A percentile compares a stretch with the other conserved stretches of the same genome.
Conservation (phyloP, 768 basidiomycete genomes). For the Macrolepiota albuminosa region DNA sequence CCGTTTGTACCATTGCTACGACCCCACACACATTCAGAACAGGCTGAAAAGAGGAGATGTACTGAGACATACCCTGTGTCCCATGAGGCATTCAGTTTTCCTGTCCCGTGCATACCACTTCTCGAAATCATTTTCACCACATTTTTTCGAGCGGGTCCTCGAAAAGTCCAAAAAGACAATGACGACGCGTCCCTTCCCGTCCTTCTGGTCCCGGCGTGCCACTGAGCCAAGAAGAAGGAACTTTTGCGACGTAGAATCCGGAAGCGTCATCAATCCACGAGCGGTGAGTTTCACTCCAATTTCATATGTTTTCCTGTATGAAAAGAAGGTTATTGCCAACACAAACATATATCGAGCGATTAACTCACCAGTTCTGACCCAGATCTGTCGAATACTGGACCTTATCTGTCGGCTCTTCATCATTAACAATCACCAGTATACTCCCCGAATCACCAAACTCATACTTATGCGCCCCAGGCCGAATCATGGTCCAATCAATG, state of each 20-base stretch:
- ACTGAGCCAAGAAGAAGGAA: conserved; percentile 86
- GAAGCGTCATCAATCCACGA: conserved; percentile 78
- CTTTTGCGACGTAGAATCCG: conserved; percentile 95
- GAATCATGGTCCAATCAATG: conserved; percentile 77
- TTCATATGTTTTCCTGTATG: conserved; percentile 60
- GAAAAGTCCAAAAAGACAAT: conserved; percentile 84
- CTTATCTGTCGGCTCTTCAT: conserved; percentile 70
- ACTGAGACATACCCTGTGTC: conserved; percentile 64
- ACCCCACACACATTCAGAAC: neutral
- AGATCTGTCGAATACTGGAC: conserved; percentile 80
- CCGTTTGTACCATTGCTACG: conserved; percentile 89
- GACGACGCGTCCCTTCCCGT: conserved; percentile 56
- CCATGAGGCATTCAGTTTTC: conserved; percentile 83
- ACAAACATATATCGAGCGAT: neutral
- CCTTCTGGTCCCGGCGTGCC: conserved; percentile 49
- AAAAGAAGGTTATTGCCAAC: neutral
- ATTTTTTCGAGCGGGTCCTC: conserved; percentile 61
- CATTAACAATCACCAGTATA: conserved; percentile 76
- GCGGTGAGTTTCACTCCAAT: conserved; percentile 70
- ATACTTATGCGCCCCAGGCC: conserved; percentile 79
- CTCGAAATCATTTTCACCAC: conserved; percentile 70
- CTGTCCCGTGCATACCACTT: conserved; percentile 76
- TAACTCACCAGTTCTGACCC: conserved; percentile 69
- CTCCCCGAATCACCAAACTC: conserved; percentile 92
- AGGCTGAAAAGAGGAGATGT: neutral